A percentile compares a stretch with the other conserved stretches of the same genome.
Evolutionary conservation across 495 filamentous ascomycete genomes (phyloP).

Genomic region (Acidiella bohemica): DNA sequence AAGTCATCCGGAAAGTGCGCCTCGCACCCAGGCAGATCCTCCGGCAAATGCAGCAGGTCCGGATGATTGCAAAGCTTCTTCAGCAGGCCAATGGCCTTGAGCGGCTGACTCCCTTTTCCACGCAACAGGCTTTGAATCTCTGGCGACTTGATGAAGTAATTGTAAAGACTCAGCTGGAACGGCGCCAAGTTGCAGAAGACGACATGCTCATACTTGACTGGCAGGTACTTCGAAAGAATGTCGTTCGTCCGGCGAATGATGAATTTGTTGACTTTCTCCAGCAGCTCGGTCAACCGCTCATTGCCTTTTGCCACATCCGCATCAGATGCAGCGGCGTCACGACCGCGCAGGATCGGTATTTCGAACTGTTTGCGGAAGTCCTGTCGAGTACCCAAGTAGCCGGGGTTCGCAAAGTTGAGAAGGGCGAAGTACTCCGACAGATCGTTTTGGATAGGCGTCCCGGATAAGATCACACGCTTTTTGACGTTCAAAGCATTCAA

Average conservation of each 20-base stretch:
- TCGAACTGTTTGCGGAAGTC: conserved; percentile 96
- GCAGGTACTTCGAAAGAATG: conserved; percentile 93
- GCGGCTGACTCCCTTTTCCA: conserved; percentile 88
- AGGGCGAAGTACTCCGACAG: conserved; percentile 94
- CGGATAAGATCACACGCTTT: conserved; percentile 85
- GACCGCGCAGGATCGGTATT: conserved; percentile 78
- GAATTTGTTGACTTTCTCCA: conserved; percentile 86
- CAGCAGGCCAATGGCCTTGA: conserved; percentile 90
- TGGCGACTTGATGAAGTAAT: conserved; percentile 89
- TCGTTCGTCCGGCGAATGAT: conserved; percentile 98
- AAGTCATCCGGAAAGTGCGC: conserved; percentile 75
- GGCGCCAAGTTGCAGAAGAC: conserved; percentile 96
- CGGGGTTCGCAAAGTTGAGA: conserved; percentile 93
- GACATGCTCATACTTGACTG: conserved; percentile 98
- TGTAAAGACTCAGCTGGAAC: conserved; percentile 88
- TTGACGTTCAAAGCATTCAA: conserved; percentile 82
- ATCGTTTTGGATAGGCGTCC: conserved; percentile 97
- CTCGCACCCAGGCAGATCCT: conserved; percentile 81
- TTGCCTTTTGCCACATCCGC: conserved; percentile 72
- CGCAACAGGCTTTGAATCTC: conserved; percentile 85
- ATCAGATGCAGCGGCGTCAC: conserved; percentile 81
- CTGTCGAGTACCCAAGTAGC: conserved; percentile 69
- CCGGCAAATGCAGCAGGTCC: conserved; percentile 72
- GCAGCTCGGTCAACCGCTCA: conserved; percentile 67
- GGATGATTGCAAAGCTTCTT: conserved; percentile 99